Evolutionary conservation across 768 basidiomycete species (phyloP).

Genomic region (Boletus huronensis): DNA sequence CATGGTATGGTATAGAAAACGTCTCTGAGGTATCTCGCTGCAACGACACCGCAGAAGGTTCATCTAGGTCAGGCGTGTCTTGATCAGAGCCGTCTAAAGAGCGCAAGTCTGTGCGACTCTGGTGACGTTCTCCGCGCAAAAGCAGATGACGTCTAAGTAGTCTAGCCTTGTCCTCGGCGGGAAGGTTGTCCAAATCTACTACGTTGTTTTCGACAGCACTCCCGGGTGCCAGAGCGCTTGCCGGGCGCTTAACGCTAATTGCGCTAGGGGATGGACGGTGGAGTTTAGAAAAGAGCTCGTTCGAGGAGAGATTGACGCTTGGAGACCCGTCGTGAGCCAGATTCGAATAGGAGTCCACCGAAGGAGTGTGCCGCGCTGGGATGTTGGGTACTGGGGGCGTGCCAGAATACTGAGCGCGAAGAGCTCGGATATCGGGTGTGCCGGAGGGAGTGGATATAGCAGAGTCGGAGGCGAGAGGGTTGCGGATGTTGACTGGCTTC

Average conservation of each 20-base stretch:
- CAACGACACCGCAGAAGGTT: slow-evolving; percentile 21
- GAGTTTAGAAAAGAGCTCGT: slow-evolving; percentile 14
- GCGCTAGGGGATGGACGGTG: slow-evolving; percentile 34
- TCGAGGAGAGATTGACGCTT: background rate
- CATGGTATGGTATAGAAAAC: slow-evolving; percentile 87
- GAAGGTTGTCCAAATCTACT: slow-evolving; percentile 54
- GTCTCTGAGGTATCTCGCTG: slow-evolving; percentile 53
- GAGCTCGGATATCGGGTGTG: slow-evolving; percentile 60
- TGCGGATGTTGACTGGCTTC: slow-evolving; percentile 50
- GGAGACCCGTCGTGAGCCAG: slow-evolving; percentile 10
- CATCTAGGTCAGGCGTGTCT: slow-evolving; percentile 16
- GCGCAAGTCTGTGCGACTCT: slow-evolving; percentile 20
- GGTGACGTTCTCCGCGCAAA: slow-evolving; percentile 56
- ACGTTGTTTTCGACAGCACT: slow-evolving; percentile 29
- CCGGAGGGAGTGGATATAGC: slow-evolving; percentile 39
- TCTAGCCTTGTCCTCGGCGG: slow-evolving; percentile 81
- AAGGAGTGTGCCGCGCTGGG: slow-evolving; percentile 57
- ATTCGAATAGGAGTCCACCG: slow-evolving; percentile 14
- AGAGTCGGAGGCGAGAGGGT: slow-evolving; percentile 12
- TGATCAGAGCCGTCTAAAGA: slow-evolving; percentile 26
- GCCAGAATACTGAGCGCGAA: slow-evolving; percentile 65
- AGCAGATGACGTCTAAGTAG: slow-evolving; percentile 81
- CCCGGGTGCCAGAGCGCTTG: slow-evolving; percentile 25
- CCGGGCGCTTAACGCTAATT: slow-evolving; percentile 37
- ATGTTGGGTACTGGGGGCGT: slow-evolving; percentile 50